A percentile compares a stretch with the other conserved stretches of the same genome.
Conservation (phyloP, 371 early-diverging fungal genomes). For the Mortierella sp. region DNA sequence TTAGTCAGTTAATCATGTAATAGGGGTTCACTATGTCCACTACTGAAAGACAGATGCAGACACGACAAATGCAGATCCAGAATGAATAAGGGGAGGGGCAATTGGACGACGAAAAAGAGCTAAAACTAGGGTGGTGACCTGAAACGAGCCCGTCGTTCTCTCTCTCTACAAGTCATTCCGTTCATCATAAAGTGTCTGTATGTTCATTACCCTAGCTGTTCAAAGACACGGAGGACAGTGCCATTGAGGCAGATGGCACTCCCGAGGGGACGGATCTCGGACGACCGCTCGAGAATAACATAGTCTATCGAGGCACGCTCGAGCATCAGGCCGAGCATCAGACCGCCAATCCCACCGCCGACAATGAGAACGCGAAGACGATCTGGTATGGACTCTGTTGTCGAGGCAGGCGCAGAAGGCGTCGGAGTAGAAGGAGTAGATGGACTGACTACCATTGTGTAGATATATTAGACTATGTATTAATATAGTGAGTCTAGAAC, state of each 20-base stretch:
- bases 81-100: too few species aligned
- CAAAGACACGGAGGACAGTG: conserved; percentile 47
- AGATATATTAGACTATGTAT: too few species aligned
- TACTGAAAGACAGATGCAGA: too few species aligned
- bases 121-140: too few species aligned
- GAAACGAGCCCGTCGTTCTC: too few species aligned
- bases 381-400: background rate
- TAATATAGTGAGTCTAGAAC: background rate
- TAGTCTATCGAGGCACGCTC: conserved; percentile 46
- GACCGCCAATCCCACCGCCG: conserved; percentile 50
- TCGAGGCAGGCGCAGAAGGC: background rate
- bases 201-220: conserved; percentile 50
- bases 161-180: too few species aligned
- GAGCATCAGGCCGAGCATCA: conserved; percentile 52
- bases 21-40: too few species aligned
- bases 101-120: too few species aligned
- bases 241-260: conserved; percentile 48
- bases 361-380: conserved; percentile 41
- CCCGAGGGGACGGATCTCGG: conserved; percentile 42
- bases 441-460: background rate
- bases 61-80: too few species aligned
- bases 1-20: too few species aligned
- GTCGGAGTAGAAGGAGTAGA: background rate
- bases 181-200: too few species aligned
- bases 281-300: conserved; percentile 43